Percentiles rank a stretch among this genome's conserved stretches.
Evolutionary conservation across 306 rosid genomes (phyloP).

Genomic region (Fragaria nilgerrensis): DNA sequence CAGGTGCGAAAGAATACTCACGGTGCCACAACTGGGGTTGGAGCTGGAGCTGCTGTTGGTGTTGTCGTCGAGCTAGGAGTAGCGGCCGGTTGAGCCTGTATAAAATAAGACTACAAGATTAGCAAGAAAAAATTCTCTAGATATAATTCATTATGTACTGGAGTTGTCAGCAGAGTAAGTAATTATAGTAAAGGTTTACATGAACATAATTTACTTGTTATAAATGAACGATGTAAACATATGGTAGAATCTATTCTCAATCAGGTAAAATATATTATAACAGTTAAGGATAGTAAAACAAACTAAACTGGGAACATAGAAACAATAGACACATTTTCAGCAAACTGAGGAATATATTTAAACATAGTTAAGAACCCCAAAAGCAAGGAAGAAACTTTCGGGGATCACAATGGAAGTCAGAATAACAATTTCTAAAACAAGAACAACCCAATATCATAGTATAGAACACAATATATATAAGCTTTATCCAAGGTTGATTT

Average conservation of each 20-base stretch:
- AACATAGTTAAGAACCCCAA: neutral
- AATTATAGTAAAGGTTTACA: neutral
- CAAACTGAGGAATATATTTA: neutral
- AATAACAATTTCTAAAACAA: neutral
- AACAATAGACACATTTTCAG: neutral
- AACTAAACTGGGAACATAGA: neutral
- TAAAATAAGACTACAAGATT: neutral
- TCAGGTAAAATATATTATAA: neutral
- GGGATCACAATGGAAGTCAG: neutral
- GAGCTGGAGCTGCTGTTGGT: conserved; percentile 31
- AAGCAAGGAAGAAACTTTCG: neutral
- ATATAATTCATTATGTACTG: neutral
- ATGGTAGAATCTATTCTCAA: neutral
- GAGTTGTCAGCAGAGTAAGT: neutral
- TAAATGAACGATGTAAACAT: neutral
- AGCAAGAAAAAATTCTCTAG: neutral
- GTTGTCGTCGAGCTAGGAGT: conserved; percentile 32
- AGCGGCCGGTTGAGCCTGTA: conserved; percentile 36
- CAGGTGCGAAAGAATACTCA: conserved; percentile 31
- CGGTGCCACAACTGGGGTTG: conserved; percentile 36
- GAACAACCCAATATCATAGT: neutral
- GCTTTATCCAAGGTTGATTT: neutral
- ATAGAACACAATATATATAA: neutral
- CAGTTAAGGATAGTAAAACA: neutral
- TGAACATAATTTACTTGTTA: neutral